Base-by-base conservation (phyloP, 768 basidiomycete genomes). In the Pilatotrama ljubarskyi region DNA sequence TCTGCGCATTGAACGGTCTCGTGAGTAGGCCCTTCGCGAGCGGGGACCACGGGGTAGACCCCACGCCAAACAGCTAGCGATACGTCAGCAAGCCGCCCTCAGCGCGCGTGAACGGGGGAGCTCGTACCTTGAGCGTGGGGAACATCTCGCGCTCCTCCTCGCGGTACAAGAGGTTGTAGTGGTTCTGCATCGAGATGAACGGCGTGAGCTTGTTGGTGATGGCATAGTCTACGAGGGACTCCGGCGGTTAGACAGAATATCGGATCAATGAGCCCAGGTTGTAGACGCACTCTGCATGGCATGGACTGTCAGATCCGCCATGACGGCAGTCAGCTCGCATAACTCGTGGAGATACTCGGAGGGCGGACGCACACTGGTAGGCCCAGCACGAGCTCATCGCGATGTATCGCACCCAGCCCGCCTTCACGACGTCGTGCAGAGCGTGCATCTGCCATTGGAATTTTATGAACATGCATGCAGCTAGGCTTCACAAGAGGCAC, bases 141-240 rank as follows among this genome's bases (percentile, higher is more conserved):
- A 78, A 74, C 74, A 75, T 75, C 64, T 74, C 74, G 26, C 75
- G 72, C 66, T 75, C 78, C 63, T 81, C 79, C 65, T 81, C 80
- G 54, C 80, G 72, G 63, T 81, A 81, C 37, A 76, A 53, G n/a
- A 77, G 70, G 56, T 65, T 73, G 63, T 81, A 75, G 55, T 75
- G 74, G 66, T 81, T 81, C 63, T 81, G 79, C 78, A 80, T 79
- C 9, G 75, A 74, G 68, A 80, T 76, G 68, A 80, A 80, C 1
- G 72, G 72, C 17, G 72, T 74, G n/a, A 74, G 63, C 22, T 69
- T 69, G 59, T 80, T 69, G 37, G 37, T 46, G 51, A 65, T 61
- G 0, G 77, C 76, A 64, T 78, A 77, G 65, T 73, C 74, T 75
- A 42, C 18, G 17, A 6, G 24, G 32, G 24, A 40, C 4, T 26